Conservation (phyloP, 192 early-diverging fungal genomes). For the Helicostylum pulchrum region DNA sequence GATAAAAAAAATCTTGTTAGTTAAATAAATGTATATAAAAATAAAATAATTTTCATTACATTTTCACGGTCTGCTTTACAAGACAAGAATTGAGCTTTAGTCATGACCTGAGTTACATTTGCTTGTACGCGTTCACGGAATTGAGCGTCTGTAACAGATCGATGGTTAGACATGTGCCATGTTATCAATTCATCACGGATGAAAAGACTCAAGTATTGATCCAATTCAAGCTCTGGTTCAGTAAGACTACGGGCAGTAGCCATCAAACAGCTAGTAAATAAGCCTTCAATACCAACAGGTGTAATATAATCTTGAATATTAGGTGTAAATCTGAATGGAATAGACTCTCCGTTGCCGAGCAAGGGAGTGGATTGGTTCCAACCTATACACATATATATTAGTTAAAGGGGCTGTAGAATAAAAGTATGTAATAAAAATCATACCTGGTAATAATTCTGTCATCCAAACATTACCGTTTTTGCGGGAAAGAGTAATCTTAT, state of each 20-base stretch:
- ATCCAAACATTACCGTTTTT: constrained; percentile 84
- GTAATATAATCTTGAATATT: constrained; percentile 96
- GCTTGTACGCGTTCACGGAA: constrained; percentile 64
- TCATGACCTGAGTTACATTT: constrained; percentile 71
- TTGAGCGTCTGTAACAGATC: constrained; percentile 56
- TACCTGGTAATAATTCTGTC: constrained; percentile 81
- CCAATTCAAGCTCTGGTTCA: constrained; percentile 84
- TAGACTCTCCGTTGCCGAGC: constrained; percentile 73
- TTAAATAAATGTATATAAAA: neutral
- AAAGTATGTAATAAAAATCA: neutral
- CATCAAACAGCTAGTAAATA: constrained; percentile 81
- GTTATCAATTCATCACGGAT: constrained; percentile 90
- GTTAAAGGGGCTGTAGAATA: neutral
- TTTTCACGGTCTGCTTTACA: constrained; percentile 75
- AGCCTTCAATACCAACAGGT: constrained; percentile 89
- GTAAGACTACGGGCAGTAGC: constrained; percentile 80
- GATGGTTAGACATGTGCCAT: constrained; percentile 64
- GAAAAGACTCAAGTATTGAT: constrained; percentile 92
- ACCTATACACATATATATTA: constrained; percentile 19
- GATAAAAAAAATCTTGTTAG: constrained; percentile 7
- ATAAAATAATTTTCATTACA: neutral
- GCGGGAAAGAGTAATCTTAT: constrained; percentile 85
- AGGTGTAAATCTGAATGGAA: constrained; percentile 98
- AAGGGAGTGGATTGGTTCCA: constrained; percentile 44
- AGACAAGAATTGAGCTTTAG: constrained; percentile 64